These are phyloP conservation scores for Phtheirospermum japonicum DNA, from an alignment of 257 asterid species.

Conservation along the genomic window DNA sequence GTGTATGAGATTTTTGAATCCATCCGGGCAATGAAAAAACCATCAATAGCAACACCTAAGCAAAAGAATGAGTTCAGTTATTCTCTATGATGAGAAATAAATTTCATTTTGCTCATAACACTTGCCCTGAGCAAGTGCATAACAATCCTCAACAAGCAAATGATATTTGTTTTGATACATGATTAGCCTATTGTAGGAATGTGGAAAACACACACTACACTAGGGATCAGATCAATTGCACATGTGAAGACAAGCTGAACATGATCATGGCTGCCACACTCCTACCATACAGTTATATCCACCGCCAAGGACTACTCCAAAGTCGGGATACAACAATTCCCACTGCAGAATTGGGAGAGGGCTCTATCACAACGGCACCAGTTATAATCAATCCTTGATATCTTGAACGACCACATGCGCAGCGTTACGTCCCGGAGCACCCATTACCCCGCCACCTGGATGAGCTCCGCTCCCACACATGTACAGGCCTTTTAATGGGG, in stretches of 20 bases:
- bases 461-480: conserved; percentile 94
- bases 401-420: conserved; percentile 74
- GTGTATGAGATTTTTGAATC: too few species aligned
- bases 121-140: neutral
- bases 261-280: neutral
- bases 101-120: too few species aligned
- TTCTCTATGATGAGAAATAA: too few species aligned
- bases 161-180: too few species aligned
- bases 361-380: too few species aligned
- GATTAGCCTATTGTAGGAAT: neutral
- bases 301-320: neutral
- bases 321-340: neutral
- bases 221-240: neutral
- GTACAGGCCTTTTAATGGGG: conserved; percentile 77
- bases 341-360: neutral
- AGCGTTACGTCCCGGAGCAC: conserved; percentile 90
- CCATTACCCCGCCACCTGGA: conserved; percentile 99
- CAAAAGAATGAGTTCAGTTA: too few species aligned
- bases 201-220: too few species aligned
- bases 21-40: too few species aligned
- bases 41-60: too few species aligned
- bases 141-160: neutral
- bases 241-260: neutral
- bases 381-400: conserved; percentile 37
- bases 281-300: neutral